Evolutionary conservation across 768 basidiomycete genomes (phyloP), one percentile per base, ranked within the genome.

Genomic region (Calvatia gigantea): DNA sequence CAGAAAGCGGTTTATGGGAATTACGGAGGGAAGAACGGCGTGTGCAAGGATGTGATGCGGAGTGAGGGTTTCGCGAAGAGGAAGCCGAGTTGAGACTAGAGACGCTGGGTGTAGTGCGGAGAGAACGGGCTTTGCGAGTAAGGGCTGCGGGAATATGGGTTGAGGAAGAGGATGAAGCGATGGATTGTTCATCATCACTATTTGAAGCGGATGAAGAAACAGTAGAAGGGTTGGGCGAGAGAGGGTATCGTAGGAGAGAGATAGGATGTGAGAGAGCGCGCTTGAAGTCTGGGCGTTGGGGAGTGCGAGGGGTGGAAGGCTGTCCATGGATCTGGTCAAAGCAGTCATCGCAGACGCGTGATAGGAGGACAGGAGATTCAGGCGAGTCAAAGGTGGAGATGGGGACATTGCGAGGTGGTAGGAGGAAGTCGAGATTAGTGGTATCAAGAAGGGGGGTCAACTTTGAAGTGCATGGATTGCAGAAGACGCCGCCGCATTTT

Each of bases 401-500:
- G 2, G 87, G 78, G n/a, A 80, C 72, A 63, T 82, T 79, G 58
- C 83, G 80, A 1, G 89, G 90, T 1, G 89, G 90, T 41, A 86
- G 75, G 44, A 89, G 70, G 69, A 92, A 90, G 49, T 73, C 66
- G 37, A 92, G 83, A 51, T 77, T 77, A 7, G 87, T 80, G n/a
- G 86, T 80, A 65, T 91, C 90, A 51, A 91, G 78, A 3, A 91
- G 81, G 11, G 79, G 72, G 0, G 86, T 89, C 5, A 74, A 64
- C 52, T 79, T 79, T 5, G 78, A 71, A 1, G 84, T 79, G 66
- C 90, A 91, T 5, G 77, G 68, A 45, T 68, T 67, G 70, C 90
- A 92, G 67, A 84, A 91, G 28, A 91, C 73, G 59, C 87, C 88
- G 47, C 90, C 90, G 61, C 90, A 91, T 66, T 91, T 91, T 67